Conservation (phyloP, 495 filamentous ascomycete genomes). For the Annulohypoxylon nitens region DNA sequence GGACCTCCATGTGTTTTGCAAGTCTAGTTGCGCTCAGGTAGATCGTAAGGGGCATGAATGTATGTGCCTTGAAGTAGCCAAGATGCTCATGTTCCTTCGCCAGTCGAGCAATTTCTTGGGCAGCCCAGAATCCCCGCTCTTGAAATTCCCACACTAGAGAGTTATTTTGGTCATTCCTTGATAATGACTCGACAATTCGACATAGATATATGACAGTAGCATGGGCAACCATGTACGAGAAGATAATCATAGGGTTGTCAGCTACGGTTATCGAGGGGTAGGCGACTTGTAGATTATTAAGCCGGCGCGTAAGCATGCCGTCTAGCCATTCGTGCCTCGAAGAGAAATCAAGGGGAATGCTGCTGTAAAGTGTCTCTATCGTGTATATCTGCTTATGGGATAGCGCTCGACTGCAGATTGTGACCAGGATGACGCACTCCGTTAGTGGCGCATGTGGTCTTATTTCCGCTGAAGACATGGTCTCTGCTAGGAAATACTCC, state of each 20-base stretch:
- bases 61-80: slow-evolving; percentile 54
- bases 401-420: slow-evolving; percentile 61
- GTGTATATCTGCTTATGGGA: slow-evolving; percentile 58
- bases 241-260: slow-evolving; percentile 62
- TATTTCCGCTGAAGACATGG: slow-evolving; percentile 55
- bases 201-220: slow-evolving; percentile 60
- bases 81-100: slow-evolving; percentile 59
- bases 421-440: slow-evolving; percentile 63
- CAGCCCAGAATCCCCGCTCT: slow-evolving; percentile 54
- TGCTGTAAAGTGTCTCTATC: slow-evolving; percentile 45
- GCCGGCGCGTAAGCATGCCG: slow-evolving; percentile 54
- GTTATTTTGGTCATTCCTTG: slow-evolving; percentile 35
- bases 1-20: slow-evolving; percentile 33
- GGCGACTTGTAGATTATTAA: slow-evolving; percentile 52
- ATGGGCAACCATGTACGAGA: slow-evolving; percentile 60
- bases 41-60: slow-evolving; percentile 44
- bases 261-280: slow-evolving; percentile 54
- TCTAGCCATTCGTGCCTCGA: slow-evolving; percentile 64
- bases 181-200: slow-evolving; percentile 48
- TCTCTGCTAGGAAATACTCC: slow-evolving; percentile 60
- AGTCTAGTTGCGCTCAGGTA: slow-evolving; percentile 39
- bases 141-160: slow-evolving; percentile 50
- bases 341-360: slow-evolving; percentile 57
- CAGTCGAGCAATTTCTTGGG: slow-evolving; percentile 57
- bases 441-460: slow-evolving; percentile 58